These are phyloP conservation scores for Camellia oleifera DNA, from an alignment of 179 eudicot genomes.

Conservation along the genomic window DNA sequence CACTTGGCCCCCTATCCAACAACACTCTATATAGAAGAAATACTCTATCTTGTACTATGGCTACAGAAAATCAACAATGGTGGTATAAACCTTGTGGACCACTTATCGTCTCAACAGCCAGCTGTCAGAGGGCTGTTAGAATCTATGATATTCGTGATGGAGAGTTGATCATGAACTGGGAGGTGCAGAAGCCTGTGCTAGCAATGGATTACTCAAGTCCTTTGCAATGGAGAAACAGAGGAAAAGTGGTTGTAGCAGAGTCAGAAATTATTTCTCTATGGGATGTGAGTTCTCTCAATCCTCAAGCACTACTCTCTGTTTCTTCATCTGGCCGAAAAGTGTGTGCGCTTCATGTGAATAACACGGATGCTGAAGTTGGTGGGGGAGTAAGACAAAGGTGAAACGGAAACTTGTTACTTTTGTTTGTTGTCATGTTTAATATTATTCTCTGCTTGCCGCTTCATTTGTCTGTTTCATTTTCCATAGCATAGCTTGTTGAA, in stretches of 20 bases:
- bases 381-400: slow-evolving; percentile 96
- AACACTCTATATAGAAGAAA: slow-evolving; percentile 44
- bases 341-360: slow-evolving; percentile 77
- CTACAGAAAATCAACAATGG: slow-evolving; percentile 65
- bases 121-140: slow-evolving; percentile 52
- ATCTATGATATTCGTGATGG: slow-evolving; percentile 89
- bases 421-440: neutral
- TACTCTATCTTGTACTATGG: slow-evolving; percentile 32
- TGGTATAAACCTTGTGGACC: slow-evolving; percentile 93
- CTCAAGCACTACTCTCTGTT: slow-evolving; percentile 55
- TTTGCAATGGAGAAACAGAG: slow-evolving; percentile 88
- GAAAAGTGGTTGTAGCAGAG: slow-evolving; percentile 71
- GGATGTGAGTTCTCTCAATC: slow-evolving; percentile 70
- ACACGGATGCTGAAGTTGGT: slow-evolving; percentile 85
- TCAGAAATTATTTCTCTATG: slow-evolving; percentile 64
- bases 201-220: slow-evolving; percentile 85
- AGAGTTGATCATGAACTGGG: slow-evolving; percentile 75
- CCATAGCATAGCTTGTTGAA: neutral
- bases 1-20: slow-evolving; percentile 59
- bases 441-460: neutral
- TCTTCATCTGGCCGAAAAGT: slow-evolving; percentile 54
- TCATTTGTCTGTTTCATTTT: neutral
- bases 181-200: slow-evolving; percentile 57
- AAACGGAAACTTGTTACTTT: slow-evolving; percentile 10
- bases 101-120: slow-evolving; percentile 63